Evolutionary conservation across 176 grass and related monocot species (phyloP), one percentile per base, ranked within the genome.

Genomic region (Tillandsia leiboldiana): DNA sequence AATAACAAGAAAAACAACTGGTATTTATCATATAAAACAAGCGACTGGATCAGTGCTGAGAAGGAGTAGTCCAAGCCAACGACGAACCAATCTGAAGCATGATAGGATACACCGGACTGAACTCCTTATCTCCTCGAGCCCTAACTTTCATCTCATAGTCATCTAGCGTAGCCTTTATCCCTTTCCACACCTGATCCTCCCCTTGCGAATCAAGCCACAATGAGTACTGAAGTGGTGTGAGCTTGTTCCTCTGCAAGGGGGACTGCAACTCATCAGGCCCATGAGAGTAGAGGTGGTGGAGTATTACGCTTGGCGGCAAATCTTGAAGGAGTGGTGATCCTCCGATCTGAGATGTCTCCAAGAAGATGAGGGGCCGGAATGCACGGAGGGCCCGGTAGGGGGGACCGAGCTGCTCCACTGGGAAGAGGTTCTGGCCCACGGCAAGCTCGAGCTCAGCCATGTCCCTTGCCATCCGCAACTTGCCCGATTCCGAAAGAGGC

Each of bases 391-490:
- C 95, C 22, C 87, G 65, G 73, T 99, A 94, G 75, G 90, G 95
- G 18, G 90, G 75, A 12, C 95, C 95, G 12, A 99, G 82, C 84
- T 99, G 90, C 75, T 99, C 90, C 14, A 99, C 95, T 73, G 95
- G 95, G 79, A 94, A 99, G 29, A 99, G 80, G 70, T 99, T 99
- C 82, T 99, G 95, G 28, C 91, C 84, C 72, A 99, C 66, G 0
- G 95, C 84, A 2, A 93, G 86, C 73, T 99, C 95, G 28, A 99
- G 70, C 78, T 99, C 95, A 1, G 90, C 95, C 90, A 99, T 99
- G 77, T 99, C 95, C 70, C 87, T 86, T n/a, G 95, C 84, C 84
- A 99, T 85, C 81, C 89, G 86, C 70, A 99, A 73, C 75, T 99
- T 99, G 51, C 95, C 95, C 1, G 95, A 83, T 77, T 99, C 94